Conservation (phyloP, 768 basidiomycete genomes). For the Pholiota conissans region DNA sequence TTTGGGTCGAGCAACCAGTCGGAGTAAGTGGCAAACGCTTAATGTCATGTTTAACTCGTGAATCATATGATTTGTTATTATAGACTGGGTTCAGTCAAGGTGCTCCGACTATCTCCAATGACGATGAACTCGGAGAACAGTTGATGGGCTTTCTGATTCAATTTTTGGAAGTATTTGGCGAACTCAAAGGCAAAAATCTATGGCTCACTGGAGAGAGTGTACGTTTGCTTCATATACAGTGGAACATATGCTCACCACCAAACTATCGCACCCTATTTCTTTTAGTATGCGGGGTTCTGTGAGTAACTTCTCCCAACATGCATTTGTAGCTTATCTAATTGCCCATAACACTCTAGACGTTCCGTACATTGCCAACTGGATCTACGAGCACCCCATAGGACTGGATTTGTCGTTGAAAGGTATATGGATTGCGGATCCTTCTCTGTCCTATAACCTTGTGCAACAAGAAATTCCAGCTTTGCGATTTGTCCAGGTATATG, state of each 20-base stretch:
- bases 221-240: constrained; percentile 21
- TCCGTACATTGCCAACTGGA: constrained; percentile 67
- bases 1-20: constrained; percentile 75
- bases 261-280: neutral
- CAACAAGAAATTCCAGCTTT: constrained; percentile 69
- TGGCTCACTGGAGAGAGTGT: constrained; percentile 71
- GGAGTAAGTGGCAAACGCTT: constrained; percentile 35
- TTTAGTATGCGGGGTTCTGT: constrained; percentile 70
- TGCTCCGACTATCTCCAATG: constrained; percentile 54
- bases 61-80: neutral
- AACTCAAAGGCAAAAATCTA: constrained; percentile 67
- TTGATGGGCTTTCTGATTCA: constrained; percentile 58
- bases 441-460: constrained; percentile 48
- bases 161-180: constrained; percentile 63
- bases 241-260: neutral
- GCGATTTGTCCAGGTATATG: constrained; percentile 45
- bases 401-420: constrained; percentile 55
- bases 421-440: constrained; percentile 59
- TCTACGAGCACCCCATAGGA: constrained; percentile 60
- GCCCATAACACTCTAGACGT: constrained; percentile 24
- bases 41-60: neutral
- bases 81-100: constrained; percentile 73
- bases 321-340: neutral
- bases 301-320: constrained; percentile 22
- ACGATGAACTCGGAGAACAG: constrained; percentile 57